Conservation (phyloP, 331 rosid genomes). For the Acacia concinna region DNA sequence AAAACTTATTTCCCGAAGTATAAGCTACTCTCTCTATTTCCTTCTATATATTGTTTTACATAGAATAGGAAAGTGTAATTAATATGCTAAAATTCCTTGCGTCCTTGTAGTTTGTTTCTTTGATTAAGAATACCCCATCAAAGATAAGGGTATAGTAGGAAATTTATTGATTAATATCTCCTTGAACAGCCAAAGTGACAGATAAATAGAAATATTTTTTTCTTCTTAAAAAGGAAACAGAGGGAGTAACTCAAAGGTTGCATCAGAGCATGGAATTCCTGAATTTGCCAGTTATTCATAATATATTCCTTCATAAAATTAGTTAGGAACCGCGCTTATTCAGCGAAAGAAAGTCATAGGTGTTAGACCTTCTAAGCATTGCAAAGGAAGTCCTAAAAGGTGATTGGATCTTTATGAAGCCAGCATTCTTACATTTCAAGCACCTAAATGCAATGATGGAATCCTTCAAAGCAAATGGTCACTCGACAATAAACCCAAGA, state of each 20-base stretch:
- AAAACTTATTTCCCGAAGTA: background rate
- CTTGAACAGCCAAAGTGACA: background rate
- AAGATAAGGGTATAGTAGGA: background rate
- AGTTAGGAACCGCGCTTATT: background rate
- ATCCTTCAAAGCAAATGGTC: background rate
- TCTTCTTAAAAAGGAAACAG: background rate
- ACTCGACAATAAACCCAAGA: conserved; percentile 14
- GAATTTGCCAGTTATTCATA: background rate
- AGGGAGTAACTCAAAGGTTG: conserved; percentile 7
- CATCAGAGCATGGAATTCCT: background rate
- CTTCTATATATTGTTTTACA: background rate
- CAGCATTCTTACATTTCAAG: background rate
- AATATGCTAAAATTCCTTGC: background rate
- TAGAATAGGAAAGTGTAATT: background rate
- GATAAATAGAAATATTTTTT: background rate
- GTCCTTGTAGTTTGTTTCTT: background rate
- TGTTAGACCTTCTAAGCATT: background rate
- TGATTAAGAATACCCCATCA: background rate
- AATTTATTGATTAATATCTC: no score
- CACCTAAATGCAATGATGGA: background rate
- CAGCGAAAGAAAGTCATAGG: background rate
- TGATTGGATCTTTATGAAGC: background rate
- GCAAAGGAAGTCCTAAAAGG: background rate
- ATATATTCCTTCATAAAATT: background rate
- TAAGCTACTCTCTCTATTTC: background rate